Conservation (phyloP, 495 filamentous ascomycete species). For the Annulohypoxylon moriforme region DNA sequence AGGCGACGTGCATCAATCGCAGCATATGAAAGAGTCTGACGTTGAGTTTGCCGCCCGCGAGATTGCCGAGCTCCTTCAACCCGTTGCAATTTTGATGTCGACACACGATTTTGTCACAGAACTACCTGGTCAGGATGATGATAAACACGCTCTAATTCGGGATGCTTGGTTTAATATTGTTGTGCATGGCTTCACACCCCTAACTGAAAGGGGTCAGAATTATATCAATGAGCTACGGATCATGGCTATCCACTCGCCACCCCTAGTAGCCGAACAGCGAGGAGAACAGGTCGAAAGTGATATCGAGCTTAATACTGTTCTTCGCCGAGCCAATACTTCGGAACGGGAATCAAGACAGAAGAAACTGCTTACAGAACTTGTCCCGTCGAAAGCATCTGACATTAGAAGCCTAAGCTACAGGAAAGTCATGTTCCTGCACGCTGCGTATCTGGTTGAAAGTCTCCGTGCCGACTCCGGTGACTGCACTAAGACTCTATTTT, state of each 20-base stretch:
- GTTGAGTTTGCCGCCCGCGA: slow-evolving; percentile 82
- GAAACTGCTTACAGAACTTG: slow-evolving; percentile 72
- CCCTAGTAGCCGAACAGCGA: slow-evolving; percentile 83
- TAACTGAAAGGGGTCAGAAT: slow-evolving; percentile 72
- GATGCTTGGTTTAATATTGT: slow-evolving; percentile 98
- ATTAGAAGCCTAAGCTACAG: slow-evolving; percentile 85
- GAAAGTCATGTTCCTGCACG: slow-evolving; percentile 89
- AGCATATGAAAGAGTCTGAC: slow-evolving; percentile 74
- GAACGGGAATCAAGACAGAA: slow-evolving; percentile 85
- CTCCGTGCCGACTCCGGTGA: slow-evolving; percentile 84
- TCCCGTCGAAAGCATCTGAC: slow-evolving; percentile 79
- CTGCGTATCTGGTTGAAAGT: slow-evolving; percentile 85
- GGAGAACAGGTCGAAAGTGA: slow-evolving; percentile 92
- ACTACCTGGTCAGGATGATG: slow-evolving; percentile 63
- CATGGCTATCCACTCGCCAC: slow-evolving; percentile 85
- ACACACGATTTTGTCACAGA: slow-evolving; percentile 59
- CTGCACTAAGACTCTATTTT: slow-evolving; percentile 85
- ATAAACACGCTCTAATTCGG: slow-evolving; percentile 75
- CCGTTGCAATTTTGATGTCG: slow-evolving; percentile 80
- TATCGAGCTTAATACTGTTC: slow-evolving; percentile 91
- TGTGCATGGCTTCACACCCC: slow-evolving; percentile 87
- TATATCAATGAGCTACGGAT: slow-evolving; percentile 77
- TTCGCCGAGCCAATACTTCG: slow-evolving; percentile 81
- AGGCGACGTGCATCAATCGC: slow-evolving; percentile 74
- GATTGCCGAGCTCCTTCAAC: slow-evolving; percentile 84